Evolutionary conservation across 164 flowering plant genomes (phyloP).

Genomic region (Vitis rotundifolia): DNA sequence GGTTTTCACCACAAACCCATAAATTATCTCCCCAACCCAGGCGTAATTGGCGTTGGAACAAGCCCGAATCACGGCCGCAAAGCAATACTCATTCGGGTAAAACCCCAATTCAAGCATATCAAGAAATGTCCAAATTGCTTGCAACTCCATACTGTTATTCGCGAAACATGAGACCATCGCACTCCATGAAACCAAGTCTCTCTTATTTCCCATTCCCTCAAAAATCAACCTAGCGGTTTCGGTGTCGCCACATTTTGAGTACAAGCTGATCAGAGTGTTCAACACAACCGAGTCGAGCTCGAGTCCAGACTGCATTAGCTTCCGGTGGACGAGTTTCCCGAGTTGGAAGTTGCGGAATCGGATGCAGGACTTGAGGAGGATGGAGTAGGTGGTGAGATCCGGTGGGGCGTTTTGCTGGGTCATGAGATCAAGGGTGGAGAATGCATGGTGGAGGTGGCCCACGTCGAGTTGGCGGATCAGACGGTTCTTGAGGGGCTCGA

Average conservation of each 20-base stretch:
- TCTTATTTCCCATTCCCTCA: constrained; percentile 38
- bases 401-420: constrained; percentile 37
- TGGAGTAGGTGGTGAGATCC: constrained; percentile 56
- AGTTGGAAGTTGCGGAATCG: constrained; percentile 48
- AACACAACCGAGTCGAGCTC: constrained; percentile 44
- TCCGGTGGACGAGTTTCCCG: constrained; percentile 58
- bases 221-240: constrained; percentile 44
- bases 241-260: constrained; percentile 65
- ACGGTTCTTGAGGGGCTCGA: constrained; percentile 38
- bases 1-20: constrained; percentile 61
- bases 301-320: constrained; percentile 39
- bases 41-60: constrained; percentile 42
- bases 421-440: constrained; percentile 60
- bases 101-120: constrained; percentile 56
- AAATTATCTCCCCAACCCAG: constrained; percentile 44
- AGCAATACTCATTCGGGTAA: constrained; percentile 73
- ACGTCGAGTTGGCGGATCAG: constrained; percentile 43
- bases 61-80: constrained; percentile 60
- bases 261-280: constrained; percentile 70
- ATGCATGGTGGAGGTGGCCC: constrained; percentile 49
- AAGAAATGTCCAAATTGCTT: constrained; percentile 47
- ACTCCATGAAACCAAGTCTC: constrained; percentile 81
- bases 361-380: constrained; percentile 78
- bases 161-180: constrained; percentile 77
- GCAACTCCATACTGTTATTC: constrained; percentile 32